A percentile compares a stretch with the other conserved stretches of the same genome.
These are phyloP conservation scores for Solanum hybrid DNA, from an alignment of 305 asterid genomes.

Conservation along the genomic window DNA sequence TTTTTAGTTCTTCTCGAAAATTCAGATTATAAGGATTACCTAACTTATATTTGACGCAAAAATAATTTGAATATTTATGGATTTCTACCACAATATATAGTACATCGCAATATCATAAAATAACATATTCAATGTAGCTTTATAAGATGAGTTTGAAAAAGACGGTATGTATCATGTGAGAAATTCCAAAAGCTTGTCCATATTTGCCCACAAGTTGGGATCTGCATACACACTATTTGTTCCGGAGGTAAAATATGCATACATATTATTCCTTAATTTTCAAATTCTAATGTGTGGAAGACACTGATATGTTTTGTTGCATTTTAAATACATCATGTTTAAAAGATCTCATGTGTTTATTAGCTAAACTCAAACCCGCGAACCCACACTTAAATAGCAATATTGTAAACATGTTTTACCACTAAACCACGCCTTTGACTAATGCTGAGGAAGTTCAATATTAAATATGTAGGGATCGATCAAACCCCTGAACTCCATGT, in stretches of 20 bases:
- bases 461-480: too few relatives aligned
- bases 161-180: background rate
- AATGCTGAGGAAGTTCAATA: background rate
- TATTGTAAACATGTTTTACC: background rate
- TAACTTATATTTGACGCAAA: background rate
- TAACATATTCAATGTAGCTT: background rate
- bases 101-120: background rate
- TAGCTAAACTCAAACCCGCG: background rate
- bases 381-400: background rate
- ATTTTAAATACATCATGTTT: too few relatives aligned
- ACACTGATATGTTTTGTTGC: too few relatives aligned
- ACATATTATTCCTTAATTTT: too few relatives aligned
- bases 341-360: background rate
- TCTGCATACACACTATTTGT: background rate
- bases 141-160: background rate
- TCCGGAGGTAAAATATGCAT: too few relatives aligned
- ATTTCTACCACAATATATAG: background rate
- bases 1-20: background rate
- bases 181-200: background rate
- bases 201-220: background rate
- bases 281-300: too few relatives aligned
- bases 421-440: background rate
- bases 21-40: background rate
- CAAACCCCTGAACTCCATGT: background rate
- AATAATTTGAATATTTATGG: background rate